phyloP scores from a whole-genome alignment of 2,329 filamentous ascomycete genomes.

The Fusarium vanettenii region DNA sequence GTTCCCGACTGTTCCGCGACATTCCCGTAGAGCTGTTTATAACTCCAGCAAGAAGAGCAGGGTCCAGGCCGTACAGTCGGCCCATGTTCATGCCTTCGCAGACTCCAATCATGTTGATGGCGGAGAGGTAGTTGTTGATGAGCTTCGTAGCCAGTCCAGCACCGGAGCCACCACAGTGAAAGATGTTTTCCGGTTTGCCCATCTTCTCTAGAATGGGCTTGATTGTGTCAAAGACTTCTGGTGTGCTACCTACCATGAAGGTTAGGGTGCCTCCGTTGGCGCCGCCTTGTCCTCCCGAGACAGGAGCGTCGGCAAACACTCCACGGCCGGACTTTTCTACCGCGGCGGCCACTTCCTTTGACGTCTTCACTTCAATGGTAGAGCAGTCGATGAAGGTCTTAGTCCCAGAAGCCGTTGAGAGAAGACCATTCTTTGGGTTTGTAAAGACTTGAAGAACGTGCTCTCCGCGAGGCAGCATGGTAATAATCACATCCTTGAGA shows the following conservation, averaged over 20 bases:
- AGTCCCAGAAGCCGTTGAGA: background rate
- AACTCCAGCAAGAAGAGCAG: background rate
- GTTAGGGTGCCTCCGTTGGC: conserved; percentile 23
- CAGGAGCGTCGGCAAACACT: conserved; percentile 26
- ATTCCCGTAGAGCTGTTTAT: conserved; percentile 29
- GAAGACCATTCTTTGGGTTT: background rate
- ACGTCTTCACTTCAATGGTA: conserved; percentile 12
- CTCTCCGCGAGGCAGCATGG: conserved; percentile 13
- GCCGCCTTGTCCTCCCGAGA: conserved; percentile 19
- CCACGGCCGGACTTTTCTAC: conserved; percentile 3
- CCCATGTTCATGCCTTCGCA: conserved; percentile 34
- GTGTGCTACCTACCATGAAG: conserved; percentile 25
- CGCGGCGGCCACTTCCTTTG: background rate
- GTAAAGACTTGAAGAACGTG: conserved; percentile 6
- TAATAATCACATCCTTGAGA: conserved; percentile 16
- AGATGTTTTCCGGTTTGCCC: conserved; percentile 14
- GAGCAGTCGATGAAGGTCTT: conserved; percentile 18
- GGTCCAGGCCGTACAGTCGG: conserved; percentile 16
- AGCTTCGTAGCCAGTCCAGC: conserved; percentile 26
- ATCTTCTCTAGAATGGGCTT: conserved; percentile 3
- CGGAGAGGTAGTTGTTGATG: conserved; percentile 31
- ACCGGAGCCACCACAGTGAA: conserved; percentile 20
- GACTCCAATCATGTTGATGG: conserved; percentile 27
- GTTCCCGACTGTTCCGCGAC: conserved; percentile 23
- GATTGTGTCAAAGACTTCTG: background rate